A percentile compares a stretch with the other conserved stretches of the same genome.
phyloP scores from a whole-genome alignment of 2,329 filamentous ascomycete genomes.

The Clarireedia homoeocarpa region DNA sequence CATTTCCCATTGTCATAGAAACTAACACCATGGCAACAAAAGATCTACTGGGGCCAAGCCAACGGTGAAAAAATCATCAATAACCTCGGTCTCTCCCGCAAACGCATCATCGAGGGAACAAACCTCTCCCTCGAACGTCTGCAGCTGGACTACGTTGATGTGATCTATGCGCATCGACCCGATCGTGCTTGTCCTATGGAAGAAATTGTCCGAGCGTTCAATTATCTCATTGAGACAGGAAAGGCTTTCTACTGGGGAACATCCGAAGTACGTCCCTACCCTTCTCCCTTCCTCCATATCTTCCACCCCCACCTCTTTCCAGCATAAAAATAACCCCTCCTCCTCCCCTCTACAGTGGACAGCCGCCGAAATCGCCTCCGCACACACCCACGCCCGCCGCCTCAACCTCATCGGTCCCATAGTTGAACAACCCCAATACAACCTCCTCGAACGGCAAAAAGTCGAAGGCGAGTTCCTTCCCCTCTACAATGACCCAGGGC shows the following conservation, averaged over 20 bases:
- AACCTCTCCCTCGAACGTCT: constrained; percentile 47
- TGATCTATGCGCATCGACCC: constrained; percentile 61
- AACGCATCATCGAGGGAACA: constrained; percentile 62
- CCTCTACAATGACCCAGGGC: constrained; percentile 51
- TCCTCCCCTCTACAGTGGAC: constrained; percentile 49
- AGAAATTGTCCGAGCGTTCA: constrained; percentile 63
- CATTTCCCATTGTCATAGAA: not conserved
- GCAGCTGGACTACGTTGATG: constrained; percentile 54
- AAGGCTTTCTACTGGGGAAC: constrained; percentile 67
- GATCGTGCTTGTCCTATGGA: constrained; percentile 63
- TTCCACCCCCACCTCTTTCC: constrained; percentile 51
- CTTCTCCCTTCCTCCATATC: constrained; percentile 54
- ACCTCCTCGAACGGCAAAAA: constrained; percentile 51
- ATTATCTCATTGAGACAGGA: constrained; percentile 59
- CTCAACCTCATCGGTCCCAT: constrained; percentile 54
- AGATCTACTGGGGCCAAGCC: constrained; percentile 58
- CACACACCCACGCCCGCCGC: constrained; percentile 52
- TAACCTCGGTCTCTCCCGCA: constrained; percentile 59
- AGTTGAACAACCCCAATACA: constrained; percentile 62
- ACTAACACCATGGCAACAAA: constrained; percentile 6
- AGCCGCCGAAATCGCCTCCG: constrained; percentile 56
- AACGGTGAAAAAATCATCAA: constrained; percentile 56
- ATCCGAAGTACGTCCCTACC: constrained; percentile 57
- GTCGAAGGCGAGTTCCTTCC: constrained; percentile 57
- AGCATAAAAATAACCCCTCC: constrained; percentile 60